phyloP scores from a whole-genome alignment of 495 filamentous ascomycete genomes.

The Annulohypoxylon nitens region DNA sequence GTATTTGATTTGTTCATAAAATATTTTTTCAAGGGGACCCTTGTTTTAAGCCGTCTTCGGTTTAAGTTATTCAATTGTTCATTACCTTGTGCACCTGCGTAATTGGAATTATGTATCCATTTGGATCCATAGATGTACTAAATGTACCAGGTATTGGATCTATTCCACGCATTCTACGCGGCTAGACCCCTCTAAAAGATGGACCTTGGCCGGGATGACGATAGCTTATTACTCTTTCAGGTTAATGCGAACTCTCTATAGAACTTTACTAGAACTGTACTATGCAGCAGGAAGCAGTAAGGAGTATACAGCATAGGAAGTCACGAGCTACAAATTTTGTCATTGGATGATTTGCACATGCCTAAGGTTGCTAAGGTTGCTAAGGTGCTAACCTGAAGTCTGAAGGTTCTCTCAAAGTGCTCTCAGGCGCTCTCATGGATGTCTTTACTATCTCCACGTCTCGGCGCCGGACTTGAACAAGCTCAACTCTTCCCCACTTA shows the following conservation, averaged over 20 bases:
- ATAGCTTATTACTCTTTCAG: conserved; percentile 43
- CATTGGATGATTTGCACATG: conserved; percentile 8
- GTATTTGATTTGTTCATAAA: conserved; percentile 16
- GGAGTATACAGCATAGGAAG: not conserved
- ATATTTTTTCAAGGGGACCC: conserved; percentile 2
- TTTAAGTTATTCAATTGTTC: conserved; percentile 2
- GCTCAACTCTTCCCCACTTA: conserved; percentile 6
- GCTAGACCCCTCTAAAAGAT: conserved; percentile 30
- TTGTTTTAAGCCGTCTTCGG: conserved; percentile 10
- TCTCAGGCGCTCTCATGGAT: too few relatives aligned
- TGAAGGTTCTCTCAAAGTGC: too few relatives aligned
- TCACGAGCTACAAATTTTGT: not conserved
- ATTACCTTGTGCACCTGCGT: not conserved
- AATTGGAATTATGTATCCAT: not conserved
- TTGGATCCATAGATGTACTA: too few relatives aligned
- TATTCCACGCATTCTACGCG: conserved; percentile 4
- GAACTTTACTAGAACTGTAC: conserved; percentile 1
- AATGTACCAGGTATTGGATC: not conserved
- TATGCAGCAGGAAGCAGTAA: not conserved
- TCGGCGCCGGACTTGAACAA: conserved; percentile 24
- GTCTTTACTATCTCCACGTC: not conserved
- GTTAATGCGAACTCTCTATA: conserved; percentile 26
- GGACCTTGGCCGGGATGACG: conserved; percentile 34
- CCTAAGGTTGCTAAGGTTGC: not conserved
- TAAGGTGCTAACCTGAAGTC: not conserved